Conservation (phyloP, 805 yeast species). For the Wickerhamomyces chambardii region DNA sequence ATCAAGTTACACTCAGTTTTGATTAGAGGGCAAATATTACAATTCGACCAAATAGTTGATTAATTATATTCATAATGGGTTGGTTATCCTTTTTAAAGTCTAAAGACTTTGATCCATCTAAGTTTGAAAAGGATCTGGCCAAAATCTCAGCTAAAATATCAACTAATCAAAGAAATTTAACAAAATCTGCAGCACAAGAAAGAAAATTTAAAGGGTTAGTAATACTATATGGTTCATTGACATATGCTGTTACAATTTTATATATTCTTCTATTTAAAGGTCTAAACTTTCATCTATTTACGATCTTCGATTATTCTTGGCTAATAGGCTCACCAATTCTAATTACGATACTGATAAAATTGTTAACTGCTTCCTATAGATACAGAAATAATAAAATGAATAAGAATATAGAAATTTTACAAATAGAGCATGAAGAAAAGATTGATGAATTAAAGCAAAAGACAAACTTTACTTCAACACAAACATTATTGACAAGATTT, state of each 20-base stretch:
- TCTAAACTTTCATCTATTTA: too few species aligned
- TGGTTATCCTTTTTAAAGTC: conserved; percentile 17
- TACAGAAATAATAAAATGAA: conserved; percentile 4
- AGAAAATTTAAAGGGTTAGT: conserved; percentile 1
- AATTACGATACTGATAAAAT: not conserved
- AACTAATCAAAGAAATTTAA: conserved; percentile 16
- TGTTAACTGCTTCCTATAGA: not conserved
- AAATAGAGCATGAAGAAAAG: conserved; percentile 39
- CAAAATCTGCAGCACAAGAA: conserved; percentile 6
- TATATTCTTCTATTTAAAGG: not conserved
- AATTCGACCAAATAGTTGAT: too few species aligned
- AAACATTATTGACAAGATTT: conserved; percentile 61
- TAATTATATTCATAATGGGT: conserved; percentile 4
- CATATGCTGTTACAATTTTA: conserved; percentile 1
- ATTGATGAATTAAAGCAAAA: conserved; percentile 60
- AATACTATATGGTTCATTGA: conserved; percentile 5
- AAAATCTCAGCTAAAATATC: conserved; percentile 26
- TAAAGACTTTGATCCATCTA: conserved; percentile 29
- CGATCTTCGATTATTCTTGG: too few species aligned
- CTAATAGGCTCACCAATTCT: too few species aligned
- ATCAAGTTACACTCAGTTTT: too few species aligned
- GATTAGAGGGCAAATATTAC: too few species aligned
- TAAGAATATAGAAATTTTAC: conserved; percentile 21
- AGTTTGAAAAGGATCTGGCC: conserved; percentile 34
- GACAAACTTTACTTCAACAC: conserved; percentile 71